Evolutionary conservation across 2,329 filamentous ascomycete species (phyloP).

Genomic region (Phaeosphaeria sp.): DNA sequence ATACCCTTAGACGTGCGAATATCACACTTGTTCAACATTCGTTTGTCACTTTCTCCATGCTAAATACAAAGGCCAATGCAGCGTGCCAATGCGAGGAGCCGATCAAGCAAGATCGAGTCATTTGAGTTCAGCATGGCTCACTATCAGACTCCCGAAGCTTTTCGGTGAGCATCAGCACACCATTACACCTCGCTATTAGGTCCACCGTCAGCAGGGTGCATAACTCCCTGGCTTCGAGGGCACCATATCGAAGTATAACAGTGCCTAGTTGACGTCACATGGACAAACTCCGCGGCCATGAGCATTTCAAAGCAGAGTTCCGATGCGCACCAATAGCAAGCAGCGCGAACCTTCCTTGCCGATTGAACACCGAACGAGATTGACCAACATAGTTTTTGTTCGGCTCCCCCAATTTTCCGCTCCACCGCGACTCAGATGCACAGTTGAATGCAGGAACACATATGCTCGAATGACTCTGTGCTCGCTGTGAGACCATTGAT

Average conservation of each 20-base stretch:
- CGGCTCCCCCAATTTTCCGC: neutral
- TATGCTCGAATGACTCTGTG: neutral
- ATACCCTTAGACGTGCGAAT: neutral
- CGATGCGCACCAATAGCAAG: neutral
- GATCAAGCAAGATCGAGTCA: no score
- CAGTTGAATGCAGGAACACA: neutral
- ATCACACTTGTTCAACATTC: neutral
- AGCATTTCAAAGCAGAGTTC: neutral
- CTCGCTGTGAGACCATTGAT: neutral
- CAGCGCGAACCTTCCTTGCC: neutral
- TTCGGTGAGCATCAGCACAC: neutral
- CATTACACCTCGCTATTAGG: neutral
- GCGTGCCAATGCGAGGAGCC: neutral
- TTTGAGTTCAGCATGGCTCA: neutral
- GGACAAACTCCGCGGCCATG: neutral
- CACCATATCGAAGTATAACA: neutral
- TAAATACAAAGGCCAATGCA: no score
- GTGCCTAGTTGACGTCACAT: neutral
- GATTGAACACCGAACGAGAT: neutral
- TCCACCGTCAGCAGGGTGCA: neutral
- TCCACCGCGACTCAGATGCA: slow-evolving; percentile 1
- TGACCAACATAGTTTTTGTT: neutral
- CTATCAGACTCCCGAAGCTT: neutral
- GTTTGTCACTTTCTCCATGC: no score
- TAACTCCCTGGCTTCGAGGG: neutral